Conservation (phyloP, 441 rosid species). For the Corymbia calophylla region DNA sequence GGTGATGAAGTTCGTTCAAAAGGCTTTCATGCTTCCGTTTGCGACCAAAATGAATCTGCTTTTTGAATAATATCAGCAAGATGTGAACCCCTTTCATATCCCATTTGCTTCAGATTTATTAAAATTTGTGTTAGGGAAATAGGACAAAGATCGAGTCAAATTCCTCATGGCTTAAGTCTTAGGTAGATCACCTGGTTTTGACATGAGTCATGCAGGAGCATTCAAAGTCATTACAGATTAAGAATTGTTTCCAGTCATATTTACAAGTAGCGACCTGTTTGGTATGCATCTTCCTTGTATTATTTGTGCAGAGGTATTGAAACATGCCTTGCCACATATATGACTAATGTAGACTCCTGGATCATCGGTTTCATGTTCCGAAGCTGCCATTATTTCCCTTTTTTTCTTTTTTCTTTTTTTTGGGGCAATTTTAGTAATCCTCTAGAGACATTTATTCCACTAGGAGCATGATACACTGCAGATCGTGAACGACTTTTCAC, state of each 20-base stretch:
- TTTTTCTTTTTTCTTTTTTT: accelerated
- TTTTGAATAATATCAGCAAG: background rate
- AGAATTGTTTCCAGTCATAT: background rate
- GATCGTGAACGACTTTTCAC: background rate
- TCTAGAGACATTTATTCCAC: background rate
- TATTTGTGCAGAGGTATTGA: background rate
- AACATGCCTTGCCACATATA: background rate
- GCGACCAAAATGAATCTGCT: background rate
- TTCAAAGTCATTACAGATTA: background rate
- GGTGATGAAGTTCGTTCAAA: background rate
- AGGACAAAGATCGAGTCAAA: background rate
- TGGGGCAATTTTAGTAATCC: background rate
- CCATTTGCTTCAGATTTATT: background rate
- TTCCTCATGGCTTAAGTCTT: background rate
- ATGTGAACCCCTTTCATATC: background rate
- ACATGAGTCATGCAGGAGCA: background rate
- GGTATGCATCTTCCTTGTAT: background rate
- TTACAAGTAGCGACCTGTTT: background rate
- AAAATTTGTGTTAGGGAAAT: background rate
- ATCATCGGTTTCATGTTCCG: background rate
- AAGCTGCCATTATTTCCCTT: background rate
- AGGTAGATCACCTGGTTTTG: background rate
- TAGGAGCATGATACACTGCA: background rate
- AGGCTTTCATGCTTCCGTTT: background rate
- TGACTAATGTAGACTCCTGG: background rate